Evolutionary conservation across 495 filamentous ascomycete genomes (phyloP).

Genomic region (Lophiostoma macrostomum): DNA sequence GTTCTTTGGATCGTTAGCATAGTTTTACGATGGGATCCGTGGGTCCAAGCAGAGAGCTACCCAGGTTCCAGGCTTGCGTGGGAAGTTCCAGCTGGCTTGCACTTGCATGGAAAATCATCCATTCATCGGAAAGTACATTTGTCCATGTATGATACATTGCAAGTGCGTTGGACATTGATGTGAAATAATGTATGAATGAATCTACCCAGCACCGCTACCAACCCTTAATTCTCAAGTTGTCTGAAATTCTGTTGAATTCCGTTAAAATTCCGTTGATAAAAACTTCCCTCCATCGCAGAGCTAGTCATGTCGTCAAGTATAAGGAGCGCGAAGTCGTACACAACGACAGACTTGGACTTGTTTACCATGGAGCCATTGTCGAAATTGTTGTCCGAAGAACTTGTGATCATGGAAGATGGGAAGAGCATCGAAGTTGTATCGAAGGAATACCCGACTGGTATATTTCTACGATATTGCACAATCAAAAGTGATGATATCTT

Average conservation of each 20-base stretch:
- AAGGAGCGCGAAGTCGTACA: conserved; percentile 1
- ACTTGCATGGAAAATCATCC: neutral
- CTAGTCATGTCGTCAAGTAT: neutral
- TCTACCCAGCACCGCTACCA: conserved; percentile 1
- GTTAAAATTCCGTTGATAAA: neutral
- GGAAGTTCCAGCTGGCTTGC: too few species aligned
- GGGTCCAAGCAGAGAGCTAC: too few species aligned
- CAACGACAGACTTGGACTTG: conserved; percentile 2
- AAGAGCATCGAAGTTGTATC: neutral
- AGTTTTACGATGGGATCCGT: too few species aligned
- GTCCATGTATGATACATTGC: neutral
- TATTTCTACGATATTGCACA: neutral
- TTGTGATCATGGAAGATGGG: neutral
- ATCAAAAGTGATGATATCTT: neutral
- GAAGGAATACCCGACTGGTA: neutral
- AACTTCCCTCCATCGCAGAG: neutral
- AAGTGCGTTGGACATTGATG: neutral
- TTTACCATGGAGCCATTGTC: neutral
- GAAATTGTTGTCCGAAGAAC: conserved; percentile 1
- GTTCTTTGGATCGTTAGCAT: too few species aligned
- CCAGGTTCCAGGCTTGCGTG: too few species aligned
- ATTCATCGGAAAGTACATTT: neutral
- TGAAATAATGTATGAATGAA: neutral
- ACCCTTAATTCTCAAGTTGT: neutral
- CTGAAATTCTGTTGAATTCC: too few species aligned